Evolutionary conservation across 352 stramenopile genomes (phyloP), one percentile per base, ranked within the genome.

Genomic region (Pythium pyrilobum): DNA sequence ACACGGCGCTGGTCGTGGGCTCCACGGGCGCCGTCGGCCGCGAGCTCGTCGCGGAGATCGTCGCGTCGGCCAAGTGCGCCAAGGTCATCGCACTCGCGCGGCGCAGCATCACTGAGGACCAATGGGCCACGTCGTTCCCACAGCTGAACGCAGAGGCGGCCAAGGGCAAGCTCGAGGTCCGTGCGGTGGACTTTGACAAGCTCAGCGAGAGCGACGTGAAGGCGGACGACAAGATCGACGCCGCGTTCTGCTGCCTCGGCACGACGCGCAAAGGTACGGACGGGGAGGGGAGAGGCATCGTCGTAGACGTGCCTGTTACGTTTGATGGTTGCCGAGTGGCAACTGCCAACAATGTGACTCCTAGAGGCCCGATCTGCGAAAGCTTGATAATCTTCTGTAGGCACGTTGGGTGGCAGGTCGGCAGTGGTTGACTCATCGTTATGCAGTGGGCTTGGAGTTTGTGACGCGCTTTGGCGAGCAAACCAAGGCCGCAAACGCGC

Each of bases 381-480:
- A 32, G 52, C 45, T 39, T 58, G n/a, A n/a, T n/a, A n/a, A n/a
- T n/a, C n/a, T n/a, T n/a, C n/a, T n/a, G n/a, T n/a, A n/a, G n/a
- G n/a, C n/a, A n/a, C n/a, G n/a, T n/a, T n/a, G n/a, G n/a, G n/a
- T n/a, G 31, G 31, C 31, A 15, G 31, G 7, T 62, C 52, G 44
- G 52, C 33, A 66, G 62, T 29, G 50, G 49, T 54, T 37, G 1
- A 0, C 16, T 12, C 10, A 11, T 56, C n/a, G 2, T 16, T 15
- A 7, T 42, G 41, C 55, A 90, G 78, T 92, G 27, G 81, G 89
- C 63, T 52, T 92, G 40, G 72, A 81, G 42, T 92, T 89, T 50
- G 70, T 74, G 36, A 74, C 53, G 7, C 74, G 69, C n/a, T 78
- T 85, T 28, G 77, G 60, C 1, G 58, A 87, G 45, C 43, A 87